phyloP scores from a whole-genome alignment of 2,329 filamentous ascomycete species.

The Aureobasidium sp. region DNA sequence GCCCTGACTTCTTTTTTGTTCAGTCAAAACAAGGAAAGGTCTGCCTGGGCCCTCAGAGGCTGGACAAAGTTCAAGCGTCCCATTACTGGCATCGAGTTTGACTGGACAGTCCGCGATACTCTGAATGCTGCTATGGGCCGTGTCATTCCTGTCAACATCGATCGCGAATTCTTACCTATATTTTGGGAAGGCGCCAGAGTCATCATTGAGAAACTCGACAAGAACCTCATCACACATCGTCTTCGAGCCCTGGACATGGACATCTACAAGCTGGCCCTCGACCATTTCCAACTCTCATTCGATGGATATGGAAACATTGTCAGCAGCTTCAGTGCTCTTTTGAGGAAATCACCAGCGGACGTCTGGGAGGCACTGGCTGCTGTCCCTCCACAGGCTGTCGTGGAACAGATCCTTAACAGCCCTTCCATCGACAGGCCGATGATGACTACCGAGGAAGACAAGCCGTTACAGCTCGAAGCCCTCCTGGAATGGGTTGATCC shows the following conservation, averaged over 20 bases:
- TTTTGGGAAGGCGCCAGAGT: constrained; percentile 74
- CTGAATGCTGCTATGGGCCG: constrained; percentile 58
- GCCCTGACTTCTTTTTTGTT: constrained; percentile 83
- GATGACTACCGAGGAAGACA: constrained; percentile 45
- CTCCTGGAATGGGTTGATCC: constrained; percentile 71
- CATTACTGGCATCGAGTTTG: constrained; percentile 67
- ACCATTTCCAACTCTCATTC: constrained; percentile 51
- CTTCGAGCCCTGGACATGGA: constrained; percentile 72
- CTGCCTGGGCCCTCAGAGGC: constrained; percentile 58
- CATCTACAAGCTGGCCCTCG: constrained; percentile 49
- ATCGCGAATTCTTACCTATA: constrained; percentile 50
- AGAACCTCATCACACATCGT: constrained; percentile 66
- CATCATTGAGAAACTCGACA: constrained; percentile 66
- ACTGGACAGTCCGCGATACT: constrained; percentile 74
- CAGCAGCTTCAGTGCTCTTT: constrained; percentile 59
- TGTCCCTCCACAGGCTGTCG: constrained; percentile 68
- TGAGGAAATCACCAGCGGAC: constrained; percentile 66
- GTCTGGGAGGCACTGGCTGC: constrained; percentile 86
- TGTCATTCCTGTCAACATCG: constrained; percentile 48
- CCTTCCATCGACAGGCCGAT: constrained; percentile 57
- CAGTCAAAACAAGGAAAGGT: constrained; percentile 55
- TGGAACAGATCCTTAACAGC: constrained; percentile 75
- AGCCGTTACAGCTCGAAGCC: constrained; percentile 46
- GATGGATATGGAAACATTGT: constrained; percentile 59
- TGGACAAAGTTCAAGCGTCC: constrained; percentile 59